These are phyloP conservation scores for Metschnikowia corniflorae DNA, from an alignment of 805 yeast genomes.

Conservation along the genomic window DNA sequence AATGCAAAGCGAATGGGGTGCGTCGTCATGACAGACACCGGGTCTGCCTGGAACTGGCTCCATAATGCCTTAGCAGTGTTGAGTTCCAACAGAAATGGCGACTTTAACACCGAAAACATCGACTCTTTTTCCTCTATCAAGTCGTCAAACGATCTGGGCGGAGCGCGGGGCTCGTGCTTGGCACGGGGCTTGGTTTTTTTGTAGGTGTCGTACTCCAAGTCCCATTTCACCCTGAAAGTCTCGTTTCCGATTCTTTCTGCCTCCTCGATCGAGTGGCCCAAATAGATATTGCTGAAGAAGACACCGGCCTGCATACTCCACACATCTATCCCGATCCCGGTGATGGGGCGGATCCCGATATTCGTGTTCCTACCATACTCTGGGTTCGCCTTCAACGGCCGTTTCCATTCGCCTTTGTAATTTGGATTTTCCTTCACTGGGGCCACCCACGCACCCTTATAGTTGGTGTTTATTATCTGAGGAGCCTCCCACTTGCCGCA, in stretches of 20 bases:
- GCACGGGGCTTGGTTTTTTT: conserved; percentile 41
- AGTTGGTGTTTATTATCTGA: conserved; percentile 60
- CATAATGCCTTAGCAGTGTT: conserved; percentile 31
- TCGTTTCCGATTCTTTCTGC: conserved; percentile 81
- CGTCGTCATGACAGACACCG: conserved; percentile 39
- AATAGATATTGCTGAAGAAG: conserved; percentile 76
- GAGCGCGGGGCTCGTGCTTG: conserved; percentile 39
- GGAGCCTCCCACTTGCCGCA: conserved; percentile 85
- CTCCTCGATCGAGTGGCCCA: conserved; percentile 80
- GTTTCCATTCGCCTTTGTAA: conserved; percentile 76
- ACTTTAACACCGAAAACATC: background rate
- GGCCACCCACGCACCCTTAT: conserved; percentile 74
- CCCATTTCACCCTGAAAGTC: conserved; percentile 58
- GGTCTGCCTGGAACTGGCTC: conserved; percentile 41
- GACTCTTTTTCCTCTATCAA: conserved; percentile 20
- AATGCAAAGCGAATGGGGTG: conserved; percentile 51
- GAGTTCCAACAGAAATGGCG: conserved; percentile 14
- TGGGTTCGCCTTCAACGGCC: conserved; percentile 66
- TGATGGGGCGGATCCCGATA: conserved; percentile 49
- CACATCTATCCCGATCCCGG: conserved; percentile 82
- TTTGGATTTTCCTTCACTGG: conserved; percentile 70
- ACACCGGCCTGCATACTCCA: conserved; percentile 82
- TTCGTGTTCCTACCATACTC: conserved; percentile 60
- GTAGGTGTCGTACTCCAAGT: conserved; percentile 45
- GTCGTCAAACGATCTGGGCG: conserved; percentile 42